Evolutionary conservation across 768 basidiomycete species (phyloP), one percentile per base, ranked within the genome.

Genomic region (Neoboletus brunneissimus): DNA sequence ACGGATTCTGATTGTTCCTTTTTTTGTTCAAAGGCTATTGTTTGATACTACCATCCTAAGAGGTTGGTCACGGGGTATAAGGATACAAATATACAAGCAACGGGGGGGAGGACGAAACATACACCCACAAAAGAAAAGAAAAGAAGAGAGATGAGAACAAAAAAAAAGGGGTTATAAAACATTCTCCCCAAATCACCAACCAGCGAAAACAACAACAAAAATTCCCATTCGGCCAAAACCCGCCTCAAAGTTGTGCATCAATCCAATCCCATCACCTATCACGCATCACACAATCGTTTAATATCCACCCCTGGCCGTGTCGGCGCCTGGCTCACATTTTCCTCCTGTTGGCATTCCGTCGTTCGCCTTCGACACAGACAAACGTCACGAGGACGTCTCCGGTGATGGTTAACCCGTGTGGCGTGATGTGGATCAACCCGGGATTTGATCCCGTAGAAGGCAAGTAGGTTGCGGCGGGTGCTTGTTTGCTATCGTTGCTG

Each of bases 401-500:
- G 10, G 67, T 63, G 48, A 71, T 73, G 22, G 70, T 71, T 10
- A 71, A 35, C 0, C 70, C 70, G 38, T 71, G 70, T 16, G 70
- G 70, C 6, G 70, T 73, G 56, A 71, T 58, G 58, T 71, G 70
- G 51, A 71, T 66, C 48, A 71, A 50, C 1, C 65, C 70, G 0
- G 70, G 70, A 60, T 71, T 71, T 16, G 53, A 42, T 47, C 67
- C 49, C 12, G 64, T 38, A 3, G 64, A 63, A 37, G 67, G 72
- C 11, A 60, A 47, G 34, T 67, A 71, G 3, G 70, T 73, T 22
- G 70, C 70, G 1, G 66, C 63, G 16, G 70, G 72, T 3, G 66
- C 70, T 42, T 71, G 71, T 56, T 35, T 71, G 55, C 70, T 71
- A 25, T 71, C 70, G 56, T 71, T 69, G 59, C 72, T 73, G 2